Evolutionary conservation across 176 grass and related monocot species (phyloP).

Genomic region (Carex kokanica): DNA sequence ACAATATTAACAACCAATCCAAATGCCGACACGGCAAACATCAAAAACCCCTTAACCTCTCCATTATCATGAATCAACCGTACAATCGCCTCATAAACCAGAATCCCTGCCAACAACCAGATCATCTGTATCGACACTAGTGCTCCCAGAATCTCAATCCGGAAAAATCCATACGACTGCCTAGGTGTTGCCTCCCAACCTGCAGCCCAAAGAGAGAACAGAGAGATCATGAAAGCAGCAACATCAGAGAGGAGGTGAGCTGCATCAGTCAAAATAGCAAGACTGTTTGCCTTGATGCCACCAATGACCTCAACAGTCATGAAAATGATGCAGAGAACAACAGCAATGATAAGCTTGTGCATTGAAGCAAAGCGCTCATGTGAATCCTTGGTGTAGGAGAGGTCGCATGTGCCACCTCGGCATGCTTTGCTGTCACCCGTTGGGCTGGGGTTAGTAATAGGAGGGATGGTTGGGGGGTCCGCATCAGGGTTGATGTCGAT

Average conservation of each 20-base stretch:
- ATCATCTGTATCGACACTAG: constrained; percentile 97
- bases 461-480: neutral
- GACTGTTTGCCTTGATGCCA: constrained; percentile 94
- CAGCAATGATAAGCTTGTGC: constrained; percentile 74
- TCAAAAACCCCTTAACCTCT: constrained; percentile 76
- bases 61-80: constrained; percentile 70
- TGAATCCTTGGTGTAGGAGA: constrained; percentile 45
- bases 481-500: constrained; percentile 46
- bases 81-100: constrained; percentile 88
- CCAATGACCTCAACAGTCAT: constrained; percentile 92
- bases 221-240: constrained; percentile 88
- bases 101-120: constrained; percentile 90
- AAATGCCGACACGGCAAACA: constrained; percentile 95
- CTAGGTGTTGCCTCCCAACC: constrained; percentile 96
- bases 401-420: constrained; percentile 60
- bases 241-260: constrained; percentile 98
- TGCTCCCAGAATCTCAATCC: constrained; percentile 84
- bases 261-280: constrained; percentile 93
- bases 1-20: constrained; percentile 91
- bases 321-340: constrained; percentile 81
- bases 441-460: constrained; percentile 25
- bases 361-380: constrained; percentile 72
- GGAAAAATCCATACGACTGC: constrained; percentile 92
- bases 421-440: constrained; percentile 59
- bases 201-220: constrained; percentile 91